phyloP scores from a whole-genome alignment of 2,329 filamentous ascomycete genomes.

The Raffaelea ambrosiae region DNA sequence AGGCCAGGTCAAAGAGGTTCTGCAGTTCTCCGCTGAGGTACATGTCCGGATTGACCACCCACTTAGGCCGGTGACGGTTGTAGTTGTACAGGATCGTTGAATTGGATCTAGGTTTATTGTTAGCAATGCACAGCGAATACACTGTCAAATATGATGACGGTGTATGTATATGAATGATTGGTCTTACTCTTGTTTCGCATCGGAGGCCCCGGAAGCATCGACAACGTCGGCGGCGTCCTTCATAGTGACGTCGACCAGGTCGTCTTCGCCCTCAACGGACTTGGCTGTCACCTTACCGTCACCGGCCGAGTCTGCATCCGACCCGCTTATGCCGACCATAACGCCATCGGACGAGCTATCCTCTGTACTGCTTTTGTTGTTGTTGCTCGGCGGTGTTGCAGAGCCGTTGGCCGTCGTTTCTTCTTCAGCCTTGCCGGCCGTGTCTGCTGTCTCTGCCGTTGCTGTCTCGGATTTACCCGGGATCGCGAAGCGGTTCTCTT shows the following conservation, averaged over 20 bases:
- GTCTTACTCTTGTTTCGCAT: no score
- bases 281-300: conserved; percentile 65
- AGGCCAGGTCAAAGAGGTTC: conserved; percentile 70
- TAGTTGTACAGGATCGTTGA: conserved; percentile 33
- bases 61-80: conserved; percentile 43
- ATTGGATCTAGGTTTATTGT: conserved; percentile 2
- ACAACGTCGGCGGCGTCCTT: conserved; percentile 42
- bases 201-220: neutral
- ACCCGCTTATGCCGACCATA: conserved; percentile 55
- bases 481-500: no score
- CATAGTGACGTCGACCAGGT: conserved; percentile 85
- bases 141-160: no score
- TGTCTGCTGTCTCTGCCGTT: no score
- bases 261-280: conserved; percentile 82
- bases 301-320: conserved; percentile 56
- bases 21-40: conserved; percentile 57
- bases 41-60: conserved; percentile 34
- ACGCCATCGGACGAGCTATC: conserved; percentile 48
- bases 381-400: neutral
- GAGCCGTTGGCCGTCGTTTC: no score
- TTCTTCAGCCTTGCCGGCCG: no score
- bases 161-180: no score
- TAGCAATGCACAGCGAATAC: no score
- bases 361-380: neutral
- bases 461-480: neutral